These are phyloP conservation scores for Platismatia glauca DNA, from an alignment of 495 filamentous ascomycete genomes.

Conservation along the genomic window DNA sequence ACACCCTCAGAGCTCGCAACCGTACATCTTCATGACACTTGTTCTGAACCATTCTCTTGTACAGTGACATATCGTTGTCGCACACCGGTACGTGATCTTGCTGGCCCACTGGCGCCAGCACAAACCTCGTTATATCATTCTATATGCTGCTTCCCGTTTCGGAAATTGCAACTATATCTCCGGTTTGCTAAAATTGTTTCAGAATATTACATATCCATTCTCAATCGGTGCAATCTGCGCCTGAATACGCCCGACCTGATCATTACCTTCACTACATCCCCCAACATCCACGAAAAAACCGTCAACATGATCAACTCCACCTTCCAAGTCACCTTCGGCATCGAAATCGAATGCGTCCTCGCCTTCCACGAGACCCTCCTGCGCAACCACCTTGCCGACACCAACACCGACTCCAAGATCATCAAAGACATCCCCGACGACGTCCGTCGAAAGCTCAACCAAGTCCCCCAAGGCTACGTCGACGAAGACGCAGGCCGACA, in stretches of 20 bases:
- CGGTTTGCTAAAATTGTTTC: neutral
- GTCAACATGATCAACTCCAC: constrained; percentile 10
- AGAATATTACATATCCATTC: neutral
- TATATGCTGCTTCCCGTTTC: neutral
- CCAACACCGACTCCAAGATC: constrained; percentile 8
- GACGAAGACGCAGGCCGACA: neutral
- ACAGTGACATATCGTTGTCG: neutral
- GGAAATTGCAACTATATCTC: neutral
- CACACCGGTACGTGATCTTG: neutral
- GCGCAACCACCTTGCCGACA: constrained; percentile 10
- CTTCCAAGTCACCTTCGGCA: constrained; percentile 21
- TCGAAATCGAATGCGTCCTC: constrained; percentile 24
- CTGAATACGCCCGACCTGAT: neutral
- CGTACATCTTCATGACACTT: neutral
- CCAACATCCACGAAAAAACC: neutral
- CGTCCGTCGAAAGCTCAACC: constrained; percentile 6
- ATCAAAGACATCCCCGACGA: constrained; percentile 16
- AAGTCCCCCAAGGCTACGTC: constrained; percentile 6
- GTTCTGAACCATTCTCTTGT: neutral
- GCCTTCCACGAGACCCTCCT: constrained; percentile 23
- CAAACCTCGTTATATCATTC: rapidly evolving
- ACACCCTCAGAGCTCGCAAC: neutral
- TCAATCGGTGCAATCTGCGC: neutral
- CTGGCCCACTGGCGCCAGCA: neutral
- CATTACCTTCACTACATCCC: neutral